Evolutionary conservation across 1,139 yeast genomes (phyloP).

Genomic region (Scheffersomyces quercinus): DNA sequence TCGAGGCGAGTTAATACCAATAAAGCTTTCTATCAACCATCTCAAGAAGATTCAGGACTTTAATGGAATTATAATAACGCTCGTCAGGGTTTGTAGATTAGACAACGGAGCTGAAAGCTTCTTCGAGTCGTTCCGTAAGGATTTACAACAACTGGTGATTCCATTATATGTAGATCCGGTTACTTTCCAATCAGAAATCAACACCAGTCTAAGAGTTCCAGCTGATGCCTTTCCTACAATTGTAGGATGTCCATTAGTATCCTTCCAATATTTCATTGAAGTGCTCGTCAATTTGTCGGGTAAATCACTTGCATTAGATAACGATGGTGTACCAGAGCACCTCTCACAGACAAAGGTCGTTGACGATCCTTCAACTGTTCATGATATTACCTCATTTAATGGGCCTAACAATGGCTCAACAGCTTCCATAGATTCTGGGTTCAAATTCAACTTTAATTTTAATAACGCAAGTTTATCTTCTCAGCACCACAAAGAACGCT

Average conservation of each 20-base stretch:
- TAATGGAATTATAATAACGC: slow-evolving; percentile 77
- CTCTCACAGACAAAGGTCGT: slow-evolving; percentile 6
- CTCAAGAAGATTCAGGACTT: slow-evolving; percentile 68
- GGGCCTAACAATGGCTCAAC: neutral
- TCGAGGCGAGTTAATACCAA: slow-evolving; percentile 77
- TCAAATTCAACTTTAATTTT: slow-evolving; percentile 35
- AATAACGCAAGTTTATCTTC: slow-evolving; percentile 7
- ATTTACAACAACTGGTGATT: slow-evolving; percentile 71
- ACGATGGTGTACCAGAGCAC: slow-evolving; percentile 22
- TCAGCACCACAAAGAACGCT: slow-evolving; percentile 35
- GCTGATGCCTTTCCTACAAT: slow-evolving; percentile 87
- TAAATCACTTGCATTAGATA: slow-evolving; percentile 36
- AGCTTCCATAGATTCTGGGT: slow-evolving; percentile 7
- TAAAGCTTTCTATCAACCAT: slow-evolving; percentile 66
- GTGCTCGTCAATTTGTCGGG: slow-evolving; percentile 70
- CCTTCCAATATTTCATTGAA: slow-evolving; percentile 84
- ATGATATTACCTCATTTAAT: neutral
- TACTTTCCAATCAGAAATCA: slow-evolving; percentile 57
- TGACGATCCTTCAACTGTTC: slow-evolving; percentile 9
- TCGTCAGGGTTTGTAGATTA: slow-evolving; percentile 78
- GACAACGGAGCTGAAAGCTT: slow-evolving; percentile 65
- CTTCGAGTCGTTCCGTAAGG: slow-evolving; percentile 80
- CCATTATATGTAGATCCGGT: slow-evolving; percentile 80
- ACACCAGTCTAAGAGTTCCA: slow-evolving; percentile 70
- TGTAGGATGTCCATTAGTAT: slow-evolving; percentile 67